Base-by-base conservation (phyloP, 2,329 filamentous ascomycete genomes). In the Apiospora sp. region DNA sequence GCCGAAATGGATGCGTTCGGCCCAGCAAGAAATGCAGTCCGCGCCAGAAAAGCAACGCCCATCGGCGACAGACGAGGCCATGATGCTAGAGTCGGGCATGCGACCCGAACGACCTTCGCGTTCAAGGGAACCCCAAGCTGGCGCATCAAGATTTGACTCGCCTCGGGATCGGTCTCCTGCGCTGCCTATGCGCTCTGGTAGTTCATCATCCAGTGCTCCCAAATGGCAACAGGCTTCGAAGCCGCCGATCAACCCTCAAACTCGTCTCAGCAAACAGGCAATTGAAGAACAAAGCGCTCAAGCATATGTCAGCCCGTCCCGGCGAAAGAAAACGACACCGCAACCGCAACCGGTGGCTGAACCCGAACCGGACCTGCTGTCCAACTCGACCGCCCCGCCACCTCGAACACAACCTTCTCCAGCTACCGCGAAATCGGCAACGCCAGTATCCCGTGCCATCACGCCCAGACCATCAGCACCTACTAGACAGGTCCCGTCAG, bases 1-100 rank as follows among this genome's bases (percentile, higher is more conserved):
- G 80, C 96, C 96, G 0, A 96, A 94, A 80, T 99, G 96, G 96
- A 98, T 99, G 96, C 91, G 93, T 77, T 93, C 95, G 72, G 88
- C 91, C 3, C 88, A 89, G 61, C 83, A 86, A 71, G 85, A 87
- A 2, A 83, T 82, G 48, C 75, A 76, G 44, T 82, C 79, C 76
- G 79, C 77, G 61, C 74, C 79, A 49, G 80, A 81, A 75, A 83
- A 75, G 74, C 78, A 78, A 68, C 76, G 77, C 41, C 74, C 81
- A 14, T 83, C 85, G 27, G 84, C 88, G 7, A 94, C 92, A 0
- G 90, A 94, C 74, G 92, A 94, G 83, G 95, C 94, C 6, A 85
- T 95, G 81, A 92, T 96, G 90, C 86, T 98, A 2, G 94, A 97
- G 78, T 86, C 87, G 37, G 90, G 91, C 34, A 85, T 84, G 51